Conservation (phyloP, 306 rosid genomes). For the Heteromeles arbutifolia region DNA sequence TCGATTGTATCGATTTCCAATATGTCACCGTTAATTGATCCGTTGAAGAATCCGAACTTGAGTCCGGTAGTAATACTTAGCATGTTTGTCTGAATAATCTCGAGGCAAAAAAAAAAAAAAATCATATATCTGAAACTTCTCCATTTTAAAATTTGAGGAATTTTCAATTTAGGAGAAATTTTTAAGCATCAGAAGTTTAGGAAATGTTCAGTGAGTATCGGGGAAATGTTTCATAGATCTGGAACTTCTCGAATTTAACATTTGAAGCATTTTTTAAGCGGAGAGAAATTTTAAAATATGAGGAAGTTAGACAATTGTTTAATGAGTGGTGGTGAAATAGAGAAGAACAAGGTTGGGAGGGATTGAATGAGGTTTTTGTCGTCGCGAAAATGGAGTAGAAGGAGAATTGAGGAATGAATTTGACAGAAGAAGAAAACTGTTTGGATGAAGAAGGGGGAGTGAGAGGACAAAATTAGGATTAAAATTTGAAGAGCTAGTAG, state of each 20-base stretch:
- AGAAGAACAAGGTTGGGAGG: background rate
- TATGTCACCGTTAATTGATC: background rate
- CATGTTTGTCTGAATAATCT: background rate
- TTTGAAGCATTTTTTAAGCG: background rate
- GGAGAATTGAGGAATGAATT: background rate
- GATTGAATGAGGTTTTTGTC: background rate
- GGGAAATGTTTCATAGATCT: background rate
- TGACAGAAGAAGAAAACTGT: background rate
- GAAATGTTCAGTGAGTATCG: background rate
- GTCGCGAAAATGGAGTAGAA: background rate
- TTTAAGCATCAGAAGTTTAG: background rate
- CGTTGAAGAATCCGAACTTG: background rate
- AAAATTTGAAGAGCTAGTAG: background rate
- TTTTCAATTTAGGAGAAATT: background rate
- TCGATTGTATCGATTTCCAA: background rate
- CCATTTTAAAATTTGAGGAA: background rate
- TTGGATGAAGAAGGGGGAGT: background rate
- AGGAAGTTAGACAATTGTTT: background rate
- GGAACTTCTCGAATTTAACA: background rate
- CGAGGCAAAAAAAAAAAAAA: background rate
- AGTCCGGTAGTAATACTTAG: background rate
- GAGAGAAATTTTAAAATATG: background rate
- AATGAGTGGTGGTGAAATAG: background rate
- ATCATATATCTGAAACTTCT: background rate
- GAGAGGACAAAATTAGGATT: background rate